A percentile compares a stretch with the other conserved stretches of the same genome.
These are phyloP conservation scores for Sicyos edulis DNA, from an alignment of 306 rosid species.

Conservation along the genomic window DNA sequence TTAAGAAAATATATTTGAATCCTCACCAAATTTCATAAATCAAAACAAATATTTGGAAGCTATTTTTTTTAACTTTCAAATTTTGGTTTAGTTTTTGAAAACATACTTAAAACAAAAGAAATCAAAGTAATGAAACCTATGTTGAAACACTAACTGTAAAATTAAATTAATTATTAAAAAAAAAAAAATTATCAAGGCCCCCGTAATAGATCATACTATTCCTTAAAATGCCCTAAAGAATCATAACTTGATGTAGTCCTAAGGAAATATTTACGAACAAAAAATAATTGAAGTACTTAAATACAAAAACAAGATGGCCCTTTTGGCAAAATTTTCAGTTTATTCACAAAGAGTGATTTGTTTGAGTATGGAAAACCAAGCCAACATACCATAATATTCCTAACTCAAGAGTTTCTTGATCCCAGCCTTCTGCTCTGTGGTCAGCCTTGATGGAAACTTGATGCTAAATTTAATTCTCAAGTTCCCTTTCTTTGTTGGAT, in stretches of 20 bases:
- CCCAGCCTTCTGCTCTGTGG: constrained; percentile 52
- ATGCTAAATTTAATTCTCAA: constrained; percentile 54
- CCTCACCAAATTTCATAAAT: too few species aligned
- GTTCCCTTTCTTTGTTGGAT: constrained; percentile 50
- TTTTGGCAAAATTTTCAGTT: constrained; percentile 10
- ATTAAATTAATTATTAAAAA: too few species aligned
- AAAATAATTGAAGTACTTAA: neutral
- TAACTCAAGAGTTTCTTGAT: constrained; percentile 44
- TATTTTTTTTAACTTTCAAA: too few species aligned
- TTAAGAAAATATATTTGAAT: too few species aligned
- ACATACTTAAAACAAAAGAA: too few species aligned
- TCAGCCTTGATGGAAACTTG: constrained; percentile 47
- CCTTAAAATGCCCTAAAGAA: too few species aligned
- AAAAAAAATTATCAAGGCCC: too few species aligned
- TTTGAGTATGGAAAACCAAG: constrained; percentile 10
- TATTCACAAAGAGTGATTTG: neutral
- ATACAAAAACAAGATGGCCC: constrained; percentile 7
- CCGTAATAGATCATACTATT: neutral
- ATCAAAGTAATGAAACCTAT: too few species aligned
- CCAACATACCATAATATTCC: constrained; percentile 17
- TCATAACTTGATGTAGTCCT: neutral
- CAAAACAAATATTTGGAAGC: too few species aligned
- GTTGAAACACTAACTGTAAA: too few species aligned
- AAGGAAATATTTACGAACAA: constrained; percentile 2
- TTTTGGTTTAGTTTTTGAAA: too few species aligned